phyloP scores from a whole-genome alignment of 352 stramenopile genomes.

The Phytophthora quininea region DNA sequence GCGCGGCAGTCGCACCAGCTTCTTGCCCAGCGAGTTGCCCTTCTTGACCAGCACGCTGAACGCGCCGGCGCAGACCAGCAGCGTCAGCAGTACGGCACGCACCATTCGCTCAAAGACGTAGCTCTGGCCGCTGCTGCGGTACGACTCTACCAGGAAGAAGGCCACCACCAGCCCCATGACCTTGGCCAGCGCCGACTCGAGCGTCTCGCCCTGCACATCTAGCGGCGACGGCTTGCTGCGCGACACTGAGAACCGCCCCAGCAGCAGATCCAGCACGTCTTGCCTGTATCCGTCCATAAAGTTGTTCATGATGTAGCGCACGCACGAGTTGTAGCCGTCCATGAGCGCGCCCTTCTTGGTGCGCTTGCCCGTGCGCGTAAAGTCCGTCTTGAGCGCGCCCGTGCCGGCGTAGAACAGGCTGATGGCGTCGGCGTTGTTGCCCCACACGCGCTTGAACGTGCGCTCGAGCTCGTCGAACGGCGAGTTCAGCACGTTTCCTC shows the following conservation, averaged over 20 bases:
- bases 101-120: slow-evolving; percentile 64
- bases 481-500: slow-evolving; percentile 74
- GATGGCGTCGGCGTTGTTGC: slow-evolving; percentile 96
- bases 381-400: slow-evolving; percentile 95
- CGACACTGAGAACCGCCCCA: slow-evolving; percentile 63
- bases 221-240: slow-evolving; percentile 66
- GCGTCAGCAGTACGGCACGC: slow-evolving; percentile 56
- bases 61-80: slow-evolving; percentile 47
- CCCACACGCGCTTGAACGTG: slow-evolving; percentile 93
- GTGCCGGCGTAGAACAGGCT: slow-evolving; percentile 94
- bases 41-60: slow-evolving; percentile 82
- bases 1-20: slow-evolving; percentile 66
- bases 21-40: slow-evolving; percentile 66
- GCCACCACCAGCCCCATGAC: slow-evolving; percentile 50
- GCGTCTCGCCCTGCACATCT: slow-evolving; percentile 45
- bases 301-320: slow-evolving; percentile 97
- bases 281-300: slow-evolving; percentile 95
- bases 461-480: slow-evolving; percentile 71
- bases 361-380: slow-evolving; percentile 94
- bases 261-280: slow-evolving; percentile 93
- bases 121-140: slow-evolving; percentile 44
- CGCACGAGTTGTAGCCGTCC: slow-evolving; percentile 94
- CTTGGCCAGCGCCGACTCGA: slow-evolving; percentile 64
- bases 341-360: slow-evolving; percentile 92
- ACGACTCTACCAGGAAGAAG: slow-evolving; percentile 71